Evolutionary conservation across 1,284 basidiomycete species (phyloP), one percentile per base, ranked within the genome.

Genomic region (Rhodotorula sp.): DNA sequence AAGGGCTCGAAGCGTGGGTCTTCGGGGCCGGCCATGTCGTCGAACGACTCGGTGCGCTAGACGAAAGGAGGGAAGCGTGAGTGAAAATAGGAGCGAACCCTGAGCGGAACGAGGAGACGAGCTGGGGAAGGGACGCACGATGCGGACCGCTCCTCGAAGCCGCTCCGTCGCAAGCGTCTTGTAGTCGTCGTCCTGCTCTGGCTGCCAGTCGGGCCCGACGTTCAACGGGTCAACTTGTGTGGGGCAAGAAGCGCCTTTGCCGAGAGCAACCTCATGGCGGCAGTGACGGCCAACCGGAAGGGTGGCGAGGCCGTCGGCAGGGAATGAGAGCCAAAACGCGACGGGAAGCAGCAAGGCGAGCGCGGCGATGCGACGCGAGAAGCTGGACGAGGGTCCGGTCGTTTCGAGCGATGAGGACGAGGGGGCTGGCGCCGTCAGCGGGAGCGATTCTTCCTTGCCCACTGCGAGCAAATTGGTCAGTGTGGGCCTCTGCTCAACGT

Each of bases 11-110:
- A 83, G 7, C 77, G 72, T 0, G 79, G 75, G 30, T 74, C 83
- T 79, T 51, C 74, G 17, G 78, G 67, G 1, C 76, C 73, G n/a
- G 78, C 73, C 76, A 81, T 78, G 64, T 82, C 76, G 71, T 84
- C 83, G 63, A 77, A 82, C 0, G 80, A 80, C 29, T 81, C 80
- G 20, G 83, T 81, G 30, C 73, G 72, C 74, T 75, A 62, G 29
- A 27, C 24, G 6, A n/a, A 49, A n/a, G n/a, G n/a, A 39, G 8
- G 24, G 29, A 29, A 17, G 36, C 29, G 49, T n/a, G 32, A 46
- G 29, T 17, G 4, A n/a, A n/a, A n/a, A n/a, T 22, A 34, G n/a
- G n/a, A 7, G 3, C 11, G 34, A 22, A 49, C 11, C 24, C 17
- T 34, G 10, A 22, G 36, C 51, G 46, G 53, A 32, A 32, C 8